These are phyloP conservation scores for Nakazawaea holstii DNA, from an alignment of 805 yeast species.

Conservation along the genomic window DNA sequence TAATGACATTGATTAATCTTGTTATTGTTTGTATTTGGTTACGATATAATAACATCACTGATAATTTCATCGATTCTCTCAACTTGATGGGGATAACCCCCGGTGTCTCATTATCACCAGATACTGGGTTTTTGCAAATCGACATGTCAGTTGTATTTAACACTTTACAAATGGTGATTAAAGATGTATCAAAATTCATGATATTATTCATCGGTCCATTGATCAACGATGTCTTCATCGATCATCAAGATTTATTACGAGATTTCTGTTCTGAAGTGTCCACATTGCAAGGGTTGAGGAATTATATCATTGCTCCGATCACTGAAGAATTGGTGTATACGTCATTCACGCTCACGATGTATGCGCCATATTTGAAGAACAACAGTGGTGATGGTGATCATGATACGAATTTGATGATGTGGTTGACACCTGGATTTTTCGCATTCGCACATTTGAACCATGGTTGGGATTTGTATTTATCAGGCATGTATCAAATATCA, in stretches of 20 bases:
- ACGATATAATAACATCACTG: conserved; percentile 10
- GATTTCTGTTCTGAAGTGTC: conserved; percentile 1
- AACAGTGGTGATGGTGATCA: neutral
- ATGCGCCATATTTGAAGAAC: conserved; percentile 20
- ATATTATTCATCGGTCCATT: conserved; percentile 44
- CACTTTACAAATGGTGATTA: no score
- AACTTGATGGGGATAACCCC: conserved; percentile 29
- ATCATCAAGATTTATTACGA: neutral
- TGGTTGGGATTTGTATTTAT: conserved; percentile 41
- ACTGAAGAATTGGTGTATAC: conserved; percentile 77
- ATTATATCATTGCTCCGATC: conserved; percentile 64
- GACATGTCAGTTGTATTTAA: no score
- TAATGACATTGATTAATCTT: conserved; percentile 26
- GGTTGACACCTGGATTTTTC: conserved; percentile 57
- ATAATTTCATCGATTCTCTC: neutral
- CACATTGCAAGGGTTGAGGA: conserved; percentile 40
- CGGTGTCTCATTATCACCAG: conserved; percentile 16
- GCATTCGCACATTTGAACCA: conserved; percentile 81
- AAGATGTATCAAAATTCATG: neutral
- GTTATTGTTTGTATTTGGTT: conserved; percentile 27
- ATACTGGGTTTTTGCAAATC: no score
- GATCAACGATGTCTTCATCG: conserved; percentile 22
- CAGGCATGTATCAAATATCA: conserved; percentile 19
- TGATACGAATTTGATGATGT: conserved; percentile 16
- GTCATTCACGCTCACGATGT: conserved; percentile 31